phyloP scores from a whole-genome alignment of 2,329 filamentous ascomycete genomes.

The Fusarium pseudograminearum region DNA sequence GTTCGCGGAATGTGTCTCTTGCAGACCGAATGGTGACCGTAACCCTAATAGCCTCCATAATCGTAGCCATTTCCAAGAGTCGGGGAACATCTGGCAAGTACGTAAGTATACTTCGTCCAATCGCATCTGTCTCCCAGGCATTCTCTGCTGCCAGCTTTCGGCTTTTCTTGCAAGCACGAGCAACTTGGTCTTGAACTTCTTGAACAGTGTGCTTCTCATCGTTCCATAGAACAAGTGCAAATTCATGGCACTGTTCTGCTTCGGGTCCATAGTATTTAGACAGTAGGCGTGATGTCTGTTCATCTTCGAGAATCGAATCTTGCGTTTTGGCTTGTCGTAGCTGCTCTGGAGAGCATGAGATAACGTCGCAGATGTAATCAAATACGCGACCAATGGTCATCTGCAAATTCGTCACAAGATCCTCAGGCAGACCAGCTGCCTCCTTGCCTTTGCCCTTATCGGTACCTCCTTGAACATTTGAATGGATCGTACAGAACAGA shows the following conservation, averaged over 20 bases:
- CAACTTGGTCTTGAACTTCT: constrained; percentile 91
- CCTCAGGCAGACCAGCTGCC: constrained; percentile 73
- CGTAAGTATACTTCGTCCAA: constrained; percentile 87
- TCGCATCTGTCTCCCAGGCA: constrained; percentile 88
- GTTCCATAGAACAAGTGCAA: constrained; percentile 92
- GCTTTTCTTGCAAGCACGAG: constrained; percentile 84
- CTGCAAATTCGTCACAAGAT: constrained; percentile 80
- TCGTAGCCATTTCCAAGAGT: constrained; percentile 81
- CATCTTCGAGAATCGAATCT: constrained; percentile 84
- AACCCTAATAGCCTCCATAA: constrained; percentile 95
- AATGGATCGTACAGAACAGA: constrained; percentile 94
- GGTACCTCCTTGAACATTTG: constrained; percentile 64
- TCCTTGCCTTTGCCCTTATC: constrained; percentile 72
- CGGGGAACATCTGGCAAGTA: constrained; percentile 78
- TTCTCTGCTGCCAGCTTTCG: constrained; percentile 76
- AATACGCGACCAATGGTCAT: constrained; percentile 88
- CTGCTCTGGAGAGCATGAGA: constrained; percentile 97
- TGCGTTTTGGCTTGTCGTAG: constrained; percentile 86
- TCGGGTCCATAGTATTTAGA: constrained; percentile 76
- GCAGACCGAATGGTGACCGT: constrained; percentile 95
- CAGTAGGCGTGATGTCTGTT: constrained; percentile 80
- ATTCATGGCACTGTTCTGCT: constrained; percentile 67
- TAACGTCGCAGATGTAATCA: constrained; percentile 97
- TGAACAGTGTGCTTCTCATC: constrained; percentile 97
- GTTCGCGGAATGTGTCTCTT: constrained; percentile 94